A percentile compares a stretch with the other conserved stretches of the same genome.
Evolutionary conservation across 768 basidiomycete genomes (phyloP).

Genomic region (Kwoniella sp.): DNA sequence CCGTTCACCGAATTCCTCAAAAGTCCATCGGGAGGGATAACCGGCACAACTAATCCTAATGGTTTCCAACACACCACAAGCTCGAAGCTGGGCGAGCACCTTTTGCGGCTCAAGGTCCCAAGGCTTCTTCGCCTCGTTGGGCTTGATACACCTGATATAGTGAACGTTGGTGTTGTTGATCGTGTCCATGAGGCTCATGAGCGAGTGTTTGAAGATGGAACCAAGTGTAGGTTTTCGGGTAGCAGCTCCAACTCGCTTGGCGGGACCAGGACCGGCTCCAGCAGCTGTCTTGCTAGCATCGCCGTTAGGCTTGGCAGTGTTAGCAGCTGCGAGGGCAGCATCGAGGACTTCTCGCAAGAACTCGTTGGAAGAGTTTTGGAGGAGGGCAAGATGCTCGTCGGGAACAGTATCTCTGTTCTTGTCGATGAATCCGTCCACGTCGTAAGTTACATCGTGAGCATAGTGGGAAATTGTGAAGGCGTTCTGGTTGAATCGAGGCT

Average conservation of each 20-base stretch:
- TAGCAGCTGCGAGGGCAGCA: conserved; percentile 73
- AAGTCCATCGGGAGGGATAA: conserved; percentile 97
- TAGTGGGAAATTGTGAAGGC: conserved; percentile 98
- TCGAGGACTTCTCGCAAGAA: conserved; percentile 96
- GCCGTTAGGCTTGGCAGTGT: conserved; percentile 69
- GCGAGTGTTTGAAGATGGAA: conserved; percentile 94
- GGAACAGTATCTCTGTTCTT: conserved; percentile 99
- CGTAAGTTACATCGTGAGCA: conserved; percentile 96
- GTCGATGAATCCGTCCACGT: conserved; percentile 96
- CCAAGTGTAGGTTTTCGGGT: conserved; percentile 95
- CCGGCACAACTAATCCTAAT: conserved; percentile 98
- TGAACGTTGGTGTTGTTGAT: conserved; percentile 96
- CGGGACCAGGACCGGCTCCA: conserved; percentile 55
- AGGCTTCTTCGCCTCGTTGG: conserved; percentile 91
- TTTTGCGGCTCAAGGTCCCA: conserved; percentile 98
- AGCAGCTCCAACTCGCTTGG: conserved; percentile 50
- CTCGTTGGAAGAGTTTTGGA: conserved; percentile 81
- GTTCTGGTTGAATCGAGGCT: conserved; percentile 96
- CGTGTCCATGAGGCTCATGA: conserved; percentile 94
- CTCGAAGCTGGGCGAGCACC: conserved; percentile 88
- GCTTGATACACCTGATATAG: conserved; percentile 99
- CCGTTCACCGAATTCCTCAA: conserved; percentile 98
- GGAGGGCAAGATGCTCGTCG: conserved; percentile 90
- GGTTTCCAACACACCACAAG: conserved; percentile 98
- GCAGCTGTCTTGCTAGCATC: conserved; percentile 65